Base-by-base conservation (phyloP, 139 green algal genomes). In the Chlorella sp. region DNA sequence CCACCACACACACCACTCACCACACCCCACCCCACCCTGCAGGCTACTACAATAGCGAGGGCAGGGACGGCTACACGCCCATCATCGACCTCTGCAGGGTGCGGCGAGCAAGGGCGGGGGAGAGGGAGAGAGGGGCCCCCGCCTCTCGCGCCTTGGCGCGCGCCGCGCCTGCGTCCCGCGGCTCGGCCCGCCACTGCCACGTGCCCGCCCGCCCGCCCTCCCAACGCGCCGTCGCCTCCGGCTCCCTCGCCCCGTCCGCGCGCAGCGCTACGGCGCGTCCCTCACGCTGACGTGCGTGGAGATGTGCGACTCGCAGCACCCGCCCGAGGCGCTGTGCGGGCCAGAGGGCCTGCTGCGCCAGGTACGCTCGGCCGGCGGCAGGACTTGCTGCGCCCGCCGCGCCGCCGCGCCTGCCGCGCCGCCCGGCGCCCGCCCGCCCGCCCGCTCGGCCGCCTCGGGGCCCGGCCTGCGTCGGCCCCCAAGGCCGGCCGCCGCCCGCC, bases 211-310 rank as follows among this genome's bases (percentile, higher is more conserved):
- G 12, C 42, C 62, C 31, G 29, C 65, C 29, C 29, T 40, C 0
- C 33, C 33, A 6, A 43, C 11, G 27, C 42, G 9, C 12, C 8
- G 29, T 35, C 17, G 15, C 17, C 38, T 51, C 17, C 61, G 33
- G 2, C 15, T 38, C 61, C 38, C 3, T 19, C 3, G 9, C 36
- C 5, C 35, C 1, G 21, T 25, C 3, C 2, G 23, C 38, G 15
- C 43, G 51, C 69, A 75, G 59, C 83, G 87, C 67, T 75, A 97
- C 70, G 89, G 84, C 15, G 90, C 84, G 2, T 77, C 74, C n/a
- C 79, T 97, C 33, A 98, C 94, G 7, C 91, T 99, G 59, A 99
- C 96, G 19, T 99, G 95, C 78, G 91, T 98, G 25, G 96, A 99
- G 79, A 99, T 99, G 96, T 91, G 90, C 74, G 95, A 99, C 67